These are phyloP conservation scores for Pyrus hybrid DNA, from an alignment of 331 rosid genomes.

Conservation along the genomic window DNA sequence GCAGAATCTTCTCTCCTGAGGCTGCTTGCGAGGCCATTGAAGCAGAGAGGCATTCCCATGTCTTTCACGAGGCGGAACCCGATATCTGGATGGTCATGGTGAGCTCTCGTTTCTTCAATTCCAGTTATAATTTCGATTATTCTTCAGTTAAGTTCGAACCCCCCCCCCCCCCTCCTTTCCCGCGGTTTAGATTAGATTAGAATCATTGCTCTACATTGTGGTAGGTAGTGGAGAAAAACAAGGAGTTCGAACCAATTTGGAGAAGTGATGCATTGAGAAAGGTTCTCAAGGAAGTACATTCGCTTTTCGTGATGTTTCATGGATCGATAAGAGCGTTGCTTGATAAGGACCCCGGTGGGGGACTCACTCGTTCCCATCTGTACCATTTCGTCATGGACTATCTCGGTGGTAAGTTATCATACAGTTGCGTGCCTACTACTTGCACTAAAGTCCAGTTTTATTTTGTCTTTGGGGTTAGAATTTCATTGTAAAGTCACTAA, in stretches of 20 bases:
- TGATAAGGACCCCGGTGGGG: too few relatives aligned
- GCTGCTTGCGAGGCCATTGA: slow-evolving; percentile 84
- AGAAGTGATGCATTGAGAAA: slow-evolving; percentile 67
- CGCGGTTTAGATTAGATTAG: not conserved
- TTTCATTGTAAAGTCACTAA: slow-evolving; percentile 87
- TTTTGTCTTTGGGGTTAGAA: slow-evolving; percentile 41
- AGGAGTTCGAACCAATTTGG: slow-evolving; percentile 76
- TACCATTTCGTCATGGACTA: slow-evolving; percentile 85
- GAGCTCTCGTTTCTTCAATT: not conserved
- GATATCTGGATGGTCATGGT: slow-evolving; percentile 98
- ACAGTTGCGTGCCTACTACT: slow-evolving; percentile 6
- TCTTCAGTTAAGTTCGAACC: not conserved
- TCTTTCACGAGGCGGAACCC: slow-evolving; percentile 74
- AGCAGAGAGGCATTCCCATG: slow-evolving; percentile 77
- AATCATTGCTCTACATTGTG: slow-evolving; percentile 9
- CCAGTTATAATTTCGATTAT: not conserved
- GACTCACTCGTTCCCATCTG: slow-evolving; percentile 56
- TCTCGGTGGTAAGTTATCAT: slow-evolving; percentile 67
- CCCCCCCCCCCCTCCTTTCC: too few relatives aligned
- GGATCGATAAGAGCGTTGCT: slow-evolving; percentile 70
- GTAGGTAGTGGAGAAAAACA: slow-evolving; percentile 83
- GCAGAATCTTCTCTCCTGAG: slow-evolving; percentile 90
- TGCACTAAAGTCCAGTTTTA: slow-evolving; percentile 16
- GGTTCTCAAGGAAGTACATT: slow-evolving; percentile 82
- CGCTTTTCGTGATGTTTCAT: slow-evolving; percentile 79